Evolutionary conservation across 2,329 filamentous ascomycete species (phyloP).

Genomic region (Fusarium sulawesiense): DNA sequence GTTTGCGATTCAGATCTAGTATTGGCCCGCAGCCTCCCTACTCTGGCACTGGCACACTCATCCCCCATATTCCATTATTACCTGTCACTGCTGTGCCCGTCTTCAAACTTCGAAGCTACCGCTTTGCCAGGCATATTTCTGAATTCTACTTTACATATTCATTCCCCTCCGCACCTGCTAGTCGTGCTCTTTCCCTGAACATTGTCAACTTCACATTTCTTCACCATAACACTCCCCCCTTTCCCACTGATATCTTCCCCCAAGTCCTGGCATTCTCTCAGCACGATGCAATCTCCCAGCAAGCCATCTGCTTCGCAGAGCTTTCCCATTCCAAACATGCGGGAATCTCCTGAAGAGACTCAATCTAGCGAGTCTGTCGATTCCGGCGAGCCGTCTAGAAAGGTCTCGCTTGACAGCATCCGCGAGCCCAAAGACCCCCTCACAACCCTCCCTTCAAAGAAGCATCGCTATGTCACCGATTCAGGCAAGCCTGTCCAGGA

Average conservation of each 20-base stretch:
- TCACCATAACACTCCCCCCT: not conserved
- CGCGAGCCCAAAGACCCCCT: conserved; percentile 28
- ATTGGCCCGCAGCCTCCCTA: not conserved
- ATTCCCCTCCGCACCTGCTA: conserved; percentile 13
- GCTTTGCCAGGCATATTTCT: conserved; percentile 13
- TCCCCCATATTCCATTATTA: not conserved
- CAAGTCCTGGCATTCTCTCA: not conserved
- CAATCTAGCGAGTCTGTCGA: not conserved
- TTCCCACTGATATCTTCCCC: not conserved
- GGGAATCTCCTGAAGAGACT: conserved; percentile 7
- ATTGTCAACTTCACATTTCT: conserved; percentile 5
- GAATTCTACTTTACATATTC: not conserved
- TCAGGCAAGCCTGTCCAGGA: conserved; percentile 17
- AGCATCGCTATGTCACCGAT: conserved; percentile 26
- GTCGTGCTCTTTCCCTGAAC: not conserved
- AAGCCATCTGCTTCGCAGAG: conserved; percentile 5
- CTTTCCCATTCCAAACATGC: conserved; percentile 18
- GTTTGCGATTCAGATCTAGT: conserved; percentile 13
- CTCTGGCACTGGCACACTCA: conserved; percentile 14
- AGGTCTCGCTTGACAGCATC: conserved; percentile 20
- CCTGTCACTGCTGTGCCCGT: conserved; percentile 19
- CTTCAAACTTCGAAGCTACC: conserved; percentile 13
- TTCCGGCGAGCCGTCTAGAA: not conserved
- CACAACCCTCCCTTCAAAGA: conserved; percentile 3
- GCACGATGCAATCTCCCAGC: conserved; percentile 13